Percentiles rank a stretch among this genome's conserved stretches.
Conservation (phyloP, 2,329 filamentous ascomycete species). For the Tolypocladium tundrense region DNA sequence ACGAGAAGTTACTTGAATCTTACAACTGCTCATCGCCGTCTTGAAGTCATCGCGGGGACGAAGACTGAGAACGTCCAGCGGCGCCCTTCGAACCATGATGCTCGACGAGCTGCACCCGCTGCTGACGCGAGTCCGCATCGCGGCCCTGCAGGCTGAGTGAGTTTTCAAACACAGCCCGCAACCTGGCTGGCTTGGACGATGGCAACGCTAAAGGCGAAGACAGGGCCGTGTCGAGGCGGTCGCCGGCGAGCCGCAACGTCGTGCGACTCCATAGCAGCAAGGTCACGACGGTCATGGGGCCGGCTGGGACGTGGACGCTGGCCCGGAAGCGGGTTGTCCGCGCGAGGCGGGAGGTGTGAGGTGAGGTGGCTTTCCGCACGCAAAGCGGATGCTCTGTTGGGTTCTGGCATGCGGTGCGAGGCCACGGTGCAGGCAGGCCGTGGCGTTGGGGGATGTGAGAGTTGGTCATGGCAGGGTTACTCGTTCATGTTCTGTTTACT, state of each 20-base stretch:
- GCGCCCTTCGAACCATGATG: slow-evolving; percentile 12
- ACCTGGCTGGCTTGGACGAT: no score
- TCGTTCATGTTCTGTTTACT: not conserved
- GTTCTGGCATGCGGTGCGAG: not conserved
- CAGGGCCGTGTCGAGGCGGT: slow-evolving; percentile 3
- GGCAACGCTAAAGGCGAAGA: not conserved
- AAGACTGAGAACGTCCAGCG: not conserved
- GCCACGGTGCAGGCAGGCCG: not conserved
- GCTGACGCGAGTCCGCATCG: slow-evolving; percentile 36
- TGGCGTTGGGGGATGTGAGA: not conserved
- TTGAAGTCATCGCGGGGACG: not conserved
- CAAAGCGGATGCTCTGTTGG: not conserved
- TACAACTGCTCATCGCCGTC: not conserved
- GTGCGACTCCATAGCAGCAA: slow-evolving; percentile 12
- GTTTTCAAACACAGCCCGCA: slow-evolving; percentile 10
- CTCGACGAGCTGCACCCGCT: slow-evolving; percentile 30
- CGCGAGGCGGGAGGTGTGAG: slow-evolving; percentile 7
- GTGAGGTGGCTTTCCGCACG: not conserved
- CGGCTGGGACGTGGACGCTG: slow-evolving; percentile 8
- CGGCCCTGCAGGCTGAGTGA: slow-evolving; percentile 36
- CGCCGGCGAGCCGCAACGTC: slow-evolving; percentile 6
- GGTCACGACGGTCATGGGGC: slow-evolving; percentile 11
- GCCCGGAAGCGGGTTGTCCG: slow-evolving; percentile 13
- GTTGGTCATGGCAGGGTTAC: not conserved
- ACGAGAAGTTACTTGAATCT: no score